A percentile compares a stretch with the other conserved stretches of the same genome.
Evolutionary conservation across 306 rosid genomes (phyloP).

Genomic region (Hippophae gyantsensis): DNA sequence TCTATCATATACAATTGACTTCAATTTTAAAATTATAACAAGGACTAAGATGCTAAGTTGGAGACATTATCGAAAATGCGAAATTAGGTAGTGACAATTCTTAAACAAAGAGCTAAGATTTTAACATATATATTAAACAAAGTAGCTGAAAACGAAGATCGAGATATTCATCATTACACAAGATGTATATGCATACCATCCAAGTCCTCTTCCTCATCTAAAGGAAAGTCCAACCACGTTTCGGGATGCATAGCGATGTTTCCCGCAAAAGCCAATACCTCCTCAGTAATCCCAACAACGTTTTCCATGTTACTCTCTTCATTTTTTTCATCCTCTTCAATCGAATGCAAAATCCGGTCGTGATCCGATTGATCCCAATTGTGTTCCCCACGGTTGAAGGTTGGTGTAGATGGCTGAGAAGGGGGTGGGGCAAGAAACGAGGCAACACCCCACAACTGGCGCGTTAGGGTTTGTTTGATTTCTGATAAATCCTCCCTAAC

Average conservation of each 20-base stretch:
- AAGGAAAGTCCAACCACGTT: conserved; percentile 95
- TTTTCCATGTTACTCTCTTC: conserved; percentile 18
- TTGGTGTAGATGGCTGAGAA: conserved; percentile 18
- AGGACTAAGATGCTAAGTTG: neutral
- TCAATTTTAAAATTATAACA: neutral
- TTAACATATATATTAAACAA: neutral
- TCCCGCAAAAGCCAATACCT: conserved; percentile 69
- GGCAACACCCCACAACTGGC: conserved; percentile 89
- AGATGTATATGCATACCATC: conserved; percentile 39
- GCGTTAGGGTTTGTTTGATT: conserved; percentile 68
- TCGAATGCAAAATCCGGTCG: conserved; percentile 12
- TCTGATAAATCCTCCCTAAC: conserved; percentile 76
- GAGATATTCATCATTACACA: neutral
- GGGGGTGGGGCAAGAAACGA: conserved; percentile 72
- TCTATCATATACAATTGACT: neutral
- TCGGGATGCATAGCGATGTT: conserved; percentile 98
- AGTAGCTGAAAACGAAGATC: neutral
- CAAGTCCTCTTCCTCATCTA: conserved; percentile 77
- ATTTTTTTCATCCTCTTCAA: conserved; percentile 18
- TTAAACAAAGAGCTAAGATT: neutral
- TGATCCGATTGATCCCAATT: conserved; percentile 21
- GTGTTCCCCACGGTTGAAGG: conserved; percentile 13
- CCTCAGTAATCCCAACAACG: conserved; percentile 75
- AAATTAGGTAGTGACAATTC: neutral
- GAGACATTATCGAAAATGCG: neutral